Base-by-base conservation (phyloP, 768 basidiomycete genomes). In the Pholiota conissans region DNA sequence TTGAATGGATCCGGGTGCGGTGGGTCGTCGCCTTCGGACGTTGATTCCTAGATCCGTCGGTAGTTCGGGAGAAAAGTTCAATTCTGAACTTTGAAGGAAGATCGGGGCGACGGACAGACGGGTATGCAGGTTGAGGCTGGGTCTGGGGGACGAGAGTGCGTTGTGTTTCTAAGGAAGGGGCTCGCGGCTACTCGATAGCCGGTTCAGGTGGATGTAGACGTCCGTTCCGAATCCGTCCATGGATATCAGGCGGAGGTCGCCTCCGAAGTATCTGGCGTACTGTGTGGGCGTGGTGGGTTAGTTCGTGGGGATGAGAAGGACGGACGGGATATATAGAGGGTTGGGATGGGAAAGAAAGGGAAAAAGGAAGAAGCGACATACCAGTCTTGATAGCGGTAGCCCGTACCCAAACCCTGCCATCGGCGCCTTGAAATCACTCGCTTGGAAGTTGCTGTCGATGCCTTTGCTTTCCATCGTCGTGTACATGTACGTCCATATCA, bases 401-500 rank as follows among this genome's bases (percentile, higher is more conserved):
- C 96, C 96, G 69, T 98, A 98, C 5, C 93, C 91, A 63, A 91
- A 97, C 0, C 97, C 96, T 34, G 96, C 96, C 94, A 98, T 95
- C 0, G 96, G 96, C 2, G 96, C 96, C 70, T 93, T 90, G 73
- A 98, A 98, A 70, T 98, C 95, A 54, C 84, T 88, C 42, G 84
- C 87, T 61, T 88, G 83, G 63, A 94, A 91, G 61, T 92, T 84
- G 71, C 87, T 84, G 61, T 87, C 89, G 46, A 91, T 82, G 14
- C 79, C 82, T 71, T 87, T 83, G 11, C 82, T 79, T 69, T 84
- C 81, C 91, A 91, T 90, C 11, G 89, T 93, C 50, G 92, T 93
- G 64, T 93, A 93, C 93, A 97, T 96, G 71, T 95, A 98, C 57
- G 96, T 99, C 97, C 97, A 99, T 52, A 99, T 96, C 46, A 95